Percentiles rank a stretch among this genome's conserved stretches.
phyloP scores from a whole-genome alignment of 805 yeast species.

The Metschnikowia arizonensis region DNA sequence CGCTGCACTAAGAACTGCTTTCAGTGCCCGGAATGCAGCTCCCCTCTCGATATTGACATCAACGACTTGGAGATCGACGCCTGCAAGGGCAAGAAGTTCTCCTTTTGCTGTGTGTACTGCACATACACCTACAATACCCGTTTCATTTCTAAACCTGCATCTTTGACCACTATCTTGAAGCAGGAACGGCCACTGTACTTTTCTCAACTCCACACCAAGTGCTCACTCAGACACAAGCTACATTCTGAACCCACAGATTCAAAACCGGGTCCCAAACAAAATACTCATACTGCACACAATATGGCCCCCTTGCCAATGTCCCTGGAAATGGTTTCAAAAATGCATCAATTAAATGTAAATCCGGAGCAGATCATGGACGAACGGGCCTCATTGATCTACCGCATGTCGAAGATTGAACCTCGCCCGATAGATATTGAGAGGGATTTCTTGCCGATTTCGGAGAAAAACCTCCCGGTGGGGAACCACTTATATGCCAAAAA shows the following conservation, averaged over 20 bases:
- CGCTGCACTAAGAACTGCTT: slow-evolving; percentile 39
- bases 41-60: slow-evolving; percentile 23
- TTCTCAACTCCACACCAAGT: slow-evolving; percentile 10
- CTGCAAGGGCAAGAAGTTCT: slow-evolving; percentile 11
- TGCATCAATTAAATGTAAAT: slow-evolving; percentile 9
- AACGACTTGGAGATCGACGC: slow-evolving; percentile 14
- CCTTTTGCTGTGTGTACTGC: slow-evolving; percentile 15
- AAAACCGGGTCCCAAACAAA: neutral
- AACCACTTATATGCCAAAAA: slow-evolving; percentile 24
- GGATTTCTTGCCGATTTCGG: slow-evolving; percentile 2
- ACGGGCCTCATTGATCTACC: slow-evolving; percentile 6
- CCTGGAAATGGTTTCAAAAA: slow-evolving; percentile 3
- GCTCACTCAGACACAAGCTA: slow-evolving; percentile 7
- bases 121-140: slow-evolving; percentile 14
- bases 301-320: neutral
- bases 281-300: neutral
- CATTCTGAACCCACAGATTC: neutral
- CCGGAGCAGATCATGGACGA: slow-evolving; percentile 7
- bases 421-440: slow-evolving; percentile 11
- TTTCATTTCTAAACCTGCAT: slow-evolving; percentile 16
- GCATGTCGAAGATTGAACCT: slow-evolving; percentile 5
- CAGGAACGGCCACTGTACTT: slow-evolving; percentile 12
- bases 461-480: slow-evolving; percentile 21
- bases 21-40: slow-evolving; percentile 34
- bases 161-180: slow-evolving; percentile 15